A percentile compares a stretch with the other conserved stretches of the same genome.
These are phyloP conservation scores for Blastobotrys arbuscula DNA, from an alignment of 1,139 yeast species.

Conservation along the genomic window DNA sequence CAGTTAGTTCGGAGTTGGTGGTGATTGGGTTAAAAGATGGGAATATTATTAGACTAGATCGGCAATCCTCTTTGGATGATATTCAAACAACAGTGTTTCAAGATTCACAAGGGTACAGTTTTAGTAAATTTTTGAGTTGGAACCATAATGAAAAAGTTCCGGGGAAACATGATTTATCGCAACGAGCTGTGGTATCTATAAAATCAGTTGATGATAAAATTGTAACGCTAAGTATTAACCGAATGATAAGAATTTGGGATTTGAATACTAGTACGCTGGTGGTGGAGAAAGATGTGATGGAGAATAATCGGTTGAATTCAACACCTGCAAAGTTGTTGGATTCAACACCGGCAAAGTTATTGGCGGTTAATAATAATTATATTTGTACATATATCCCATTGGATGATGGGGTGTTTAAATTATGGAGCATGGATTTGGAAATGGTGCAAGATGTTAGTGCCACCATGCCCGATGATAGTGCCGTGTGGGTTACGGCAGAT, in stretches of 20 bases:
- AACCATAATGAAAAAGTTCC: slow-evolving; percentile 28
- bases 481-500: slow-evolving; percentile 47
- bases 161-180: slow-evolving; percentile 29
- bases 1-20: slow-evolving; percentile 41
- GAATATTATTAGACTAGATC: slow-evolving; percentile 48
- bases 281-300: slow-evolving; percentile 12
- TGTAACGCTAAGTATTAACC: slow-evolving; percentile 26
- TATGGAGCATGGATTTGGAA: slow-evolving; percentile 33
- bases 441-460: slow-evolving; percentile 30
- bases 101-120: slow-evolving; percentile 21
- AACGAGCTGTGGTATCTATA: slow-evolving; percentile 26
- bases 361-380: slow-evolving; percentile 15
- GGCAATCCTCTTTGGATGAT: slow-evolving; percentile 27
- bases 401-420: slow-evolving; percentile 38
- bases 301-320: not conserved
- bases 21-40: slow-evolving; percentile 69
- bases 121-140: slow-evolving; percentile 22
- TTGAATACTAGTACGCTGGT: slow-evolving; percentile 13
- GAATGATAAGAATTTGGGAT: slow-evolving; percentile 30
- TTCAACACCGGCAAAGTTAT: slow-evolving; percentile 7
- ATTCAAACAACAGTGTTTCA: slow-evolving; percentile 20
- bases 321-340: slow-evolving; percentile 11
- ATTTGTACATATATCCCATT: slow-evolving; percentile 40
- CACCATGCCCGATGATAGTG: slow-evolving; percentile 31
- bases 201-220: slow-evolving; percentile 11